Evolutionary conservation across 2,329 filamentous ascomycete genomes (phyloP).

Genomic region (Esteya vermicola): DNA sequence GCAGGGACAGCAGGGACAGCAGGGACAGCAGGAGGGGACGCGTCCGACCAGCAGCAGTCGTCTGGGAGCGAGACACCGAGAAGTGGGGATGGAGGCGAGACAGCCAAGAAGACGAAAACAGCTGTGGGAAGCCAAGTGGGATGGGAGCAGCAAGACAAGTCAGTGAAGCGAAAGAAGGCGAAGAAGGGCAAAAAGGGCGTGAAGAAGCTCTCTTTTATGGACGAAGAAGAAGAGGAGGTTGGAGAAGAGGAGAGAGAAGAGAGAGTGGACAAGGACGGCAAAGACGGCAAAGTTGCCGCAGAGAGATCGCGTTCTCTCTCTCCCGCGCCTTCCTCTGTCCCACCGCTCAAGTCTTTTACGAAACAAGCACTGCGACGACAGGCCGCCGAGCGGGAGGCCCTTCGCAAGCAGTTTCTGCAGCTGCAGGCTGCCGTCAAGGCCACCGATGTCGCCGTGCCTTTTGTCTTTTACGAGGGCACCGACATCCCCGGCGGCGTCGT

Average conservation of each 20-base stretch:
- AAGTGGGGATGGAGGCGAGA: neutral
- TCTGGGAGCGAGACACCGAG: neutral
- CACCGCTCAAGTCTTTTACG: slow-evolving; percentile 57
- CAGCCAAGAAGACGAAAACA: slow-evolving; percentile 13
- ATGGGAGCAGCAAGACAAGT: slow-evolving; percentile 25
- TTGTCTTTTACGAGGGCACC: slow-evolving; percentile 93
- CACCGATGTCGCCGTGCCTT: slow-evolving; percentile 81
- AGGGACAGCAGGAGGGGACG: neutral
- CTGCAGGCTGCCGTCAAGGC: slow-evolving; percentile 79
- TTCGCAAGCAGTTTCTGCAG: slow-evolving; percentile 66
- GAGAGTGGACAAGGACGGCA: slow-evolving; percentile 13
- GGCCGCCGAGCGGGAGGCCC: slow-evolving; percentile 55
- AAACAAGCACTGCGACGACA: slow-evolving; percentile 53
- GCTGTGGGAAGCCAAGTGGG: slow-evolving; percentile 18
- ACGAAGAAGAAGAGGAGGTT: slow-evolving; percentile 55
- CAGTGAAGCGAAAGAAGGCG: slow-evolving; percentile 20
- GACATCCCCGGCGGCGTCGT: slow-evolving; percentile 76
- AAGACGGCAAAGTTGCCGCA: slow-evolving; percentile 10
- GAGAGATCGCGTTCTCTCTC: slow-evolving; percentile 29
- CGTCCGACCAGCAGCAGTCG: neutral
- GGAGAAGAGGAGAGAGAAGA: slow-evolving; percentile 17
- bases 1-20: slow-evolving; percentile 18
- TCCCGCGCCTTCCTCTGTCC: slow-evolving; percentile 35
- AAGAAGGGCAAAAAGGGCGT: slow-evolving; percentile 22
- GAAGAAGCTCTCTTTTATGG: slow-evolving; percentile 47